Base-by-base conservation (phyloP, 148 eudicot species). In the Persicaria tinctoria region DNA sequence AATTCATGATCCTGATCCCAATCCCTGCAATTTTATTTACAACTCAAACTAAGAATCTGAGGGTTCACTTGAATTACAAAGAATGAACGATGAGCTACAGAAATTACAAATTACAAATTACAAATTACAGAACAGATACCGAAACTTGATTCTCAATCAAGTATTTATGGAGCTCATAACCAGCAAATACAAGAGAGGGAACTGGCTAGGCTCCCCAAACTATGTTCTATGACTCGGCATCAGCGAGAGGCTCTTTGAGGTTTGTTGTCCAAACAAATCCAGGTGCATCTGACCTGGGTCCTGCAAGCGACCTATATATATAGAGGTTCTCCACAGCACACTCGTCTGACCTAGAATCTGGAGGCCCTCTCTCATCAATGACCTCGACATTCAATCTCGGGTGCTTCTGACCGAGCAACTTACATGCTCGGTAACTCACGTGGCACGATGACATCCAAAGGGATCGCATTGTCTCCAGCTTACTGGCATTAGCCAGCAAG, bases 391-490 rank as follows among this genome's bases (percentile, higher is more conserved):
- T 88, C 48, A 90, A 83, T 82, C 85, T 77, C 5, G 92, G 92
- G 84, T 85, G 80, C 84, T 81, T 88, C 81, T 80, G 86, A 44
- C 89, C 86, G 20, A 90, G 90, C 59, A 85, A 78, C 81, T 83
- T 88, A 80, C 96, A 88, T 4, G 90, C 96, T 68, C 91, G 84
- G 51, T 76, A 87, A 75, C 90, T 90, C 64, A 90, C 91, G 0
- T 73, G 84, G 83, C 96, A 90, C 69, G 91, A 78, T 63, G 96
- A 90, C 92, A 90, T 90, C 96, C 96, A 90, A 90, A 90, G 96
- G 92, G 96, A 90, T 88, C 96, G 92, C 96, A 90, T 90, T 86
- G 90, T 87, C 89, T 90, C 90, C 78, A 90, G 79, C 86, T 90
- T 90, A 38, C 85, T 78, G 51, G 90, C 96, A 77, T 90, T 88